These are phyloP conservation scores for Lindgomyces ingoldianus DNA, from an alignment of 495 filamentous ascomycete species.

Conservation along the genomic window DNA sequence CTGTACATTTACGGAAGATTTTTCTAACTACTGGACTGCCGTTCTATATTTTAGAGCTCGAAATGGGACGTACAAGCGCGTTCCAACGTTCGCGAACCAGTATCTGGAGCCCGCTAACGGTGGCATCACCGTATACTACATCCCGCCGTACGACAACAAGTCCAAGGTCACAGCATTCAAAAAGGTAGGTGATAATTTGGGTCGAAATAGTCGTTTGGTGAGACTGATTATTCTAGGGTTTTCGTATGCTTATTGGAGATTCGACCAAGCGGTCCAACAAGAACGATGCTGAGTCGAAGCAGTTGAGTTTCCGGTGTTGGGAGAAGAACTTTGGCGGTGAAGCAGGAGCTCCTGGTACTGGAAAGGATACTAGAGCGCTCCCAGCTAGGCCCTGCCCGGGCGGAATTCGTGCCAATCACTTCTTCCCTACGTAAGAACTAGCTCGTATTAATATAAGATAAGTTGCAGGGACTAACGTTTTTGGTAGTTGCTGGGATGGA, in stretches of 20 bases:
- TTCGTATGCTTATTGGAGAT: slow-evolving; percentile 57
- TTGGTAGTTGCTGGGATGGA: slow-evolving; percentile 28
- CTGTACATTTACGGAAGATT: slow-evolving; percentile 8
- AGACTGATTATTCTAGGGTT: slow-evolving; percentile 43
- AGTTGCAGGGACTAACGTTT: background rate
- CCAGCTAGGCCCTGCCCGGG: slow-evolving; percentile 48
- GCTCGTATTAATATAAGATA: background rate
- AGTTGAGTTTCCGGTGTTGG: slow-evolving; percentile 41
- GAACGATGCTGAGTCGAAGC: slow-evolving; percentile 53
- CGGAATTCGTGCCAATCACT: slow-evolving; percentile 36
- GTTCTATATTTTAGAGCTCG: slow-evolving; percentile 53
- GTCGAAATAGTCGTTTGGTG: slow-evolving; percentile 13
- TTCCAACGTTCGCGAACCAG: slow-evolving; percentile 51
- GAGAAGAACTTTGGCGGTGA: slow-evolving; percentile 12
- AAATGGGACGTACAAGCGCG: slow-evolving; percentile 52
- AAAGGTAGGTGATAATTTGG: slow-evolving; percentile 3
- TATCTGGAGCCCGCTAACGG: slow-evolving; percentile 50
- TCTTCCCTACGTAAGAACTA: slow-evolving; percentile 19
- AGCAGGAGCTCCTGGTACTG: background rate
- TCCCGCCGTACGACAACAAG: slow-evolving; percentile 44
- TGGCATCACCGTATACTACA: slow-evolving; percentile 56
- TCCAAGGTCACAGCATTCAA: slow-evolving; percentile 50
- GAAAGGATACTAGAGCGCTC: slow-evolving; percentile 13
- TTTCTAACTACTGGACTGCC: slow-evolving; percentile 54
- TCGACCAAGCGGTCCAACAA: slow-evolving; percentile 45